phyloP scores from a whole-genome alignment of 495 filamentous ascomycete species.

The Penicillium flavigenum region DNA sequence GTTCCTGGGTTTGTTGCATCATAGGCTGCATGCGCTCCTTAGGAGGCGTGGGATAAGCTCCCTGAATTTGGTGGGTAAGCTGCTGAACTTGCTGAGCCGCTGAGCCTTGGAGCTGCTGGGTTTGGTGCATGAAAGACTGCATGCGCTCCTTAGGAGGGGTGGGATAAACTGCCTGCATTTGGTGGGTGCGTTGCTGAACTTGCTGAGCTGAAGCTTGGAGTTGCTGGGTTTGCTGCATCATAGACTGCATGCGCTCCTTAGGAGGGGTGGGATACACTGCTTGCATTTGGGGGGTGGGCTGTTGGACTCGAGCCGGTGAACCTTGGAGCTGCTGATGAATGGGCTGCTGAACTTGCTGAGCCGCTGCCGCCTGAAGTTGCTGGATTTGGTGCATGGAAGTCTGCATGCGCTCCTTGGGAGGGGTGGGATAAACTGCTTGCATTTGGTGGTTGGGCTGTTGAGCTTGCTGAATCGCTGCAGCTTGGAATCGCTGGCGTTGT shows the following conservation, averaged over 20 bases:
- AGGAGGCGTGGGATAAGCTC: neutral
- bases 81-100: neutral
- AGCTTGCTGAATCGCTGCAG: neutral
- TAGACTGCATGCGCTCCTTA: neutral
- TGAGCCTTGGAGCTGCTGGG: neutral
- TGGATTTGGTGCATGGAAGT: neutral
- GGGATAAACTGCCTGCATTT: neutral
- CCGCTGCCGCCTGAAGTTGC: neutral
- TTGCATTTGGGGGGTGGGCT: neutral
- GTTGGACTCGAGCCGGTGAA: no score
- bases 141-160: neutral
- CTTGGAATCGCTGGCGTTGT: neutral
- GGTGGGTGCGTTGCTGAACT: no score
- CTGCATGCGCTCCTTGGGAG: neutral
- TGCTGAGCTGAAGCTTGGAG: neutral
- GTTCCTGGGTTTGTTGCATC: neutral
- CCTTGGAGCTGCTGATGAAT: neutral
- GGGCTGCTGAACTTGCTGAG: neutral
- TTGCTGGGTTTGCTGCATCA: neutral
- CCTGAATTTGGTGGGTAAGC: no score
- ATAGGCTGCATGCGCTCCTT: neutral
- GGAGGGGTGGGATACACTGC: neutral
- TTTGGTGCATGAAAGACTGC: neutral
- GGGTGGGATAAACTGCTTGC: neutral
- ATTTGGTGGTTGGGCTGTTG: neutral